Evolutionary conservation across 495 filamentous ascomycete genomes (phyloP).

Genomic region (Neurospora sp.): DNA sequence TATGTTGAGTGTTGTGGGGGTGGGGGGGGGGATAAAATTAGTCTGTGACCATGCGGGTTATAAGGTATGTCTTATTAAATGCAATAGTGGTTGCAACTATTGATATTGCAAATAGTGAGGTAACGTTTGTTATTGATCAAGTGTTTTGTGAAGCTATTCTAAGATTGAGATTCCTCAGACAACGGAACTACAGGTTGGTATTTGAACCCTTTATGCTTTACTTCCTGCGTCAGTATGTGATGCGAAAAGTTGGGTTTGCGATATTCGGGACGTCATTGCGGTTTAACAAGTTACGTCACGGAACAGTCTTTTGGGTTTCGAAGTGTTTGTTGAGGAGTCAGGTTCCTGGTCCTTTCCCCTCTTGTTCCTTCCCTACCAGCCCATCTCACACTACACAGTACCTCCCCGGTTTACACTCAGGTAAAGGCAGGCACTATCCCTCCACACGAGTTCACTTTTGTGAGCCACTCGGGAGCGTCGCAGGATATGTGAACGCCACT

Average conservation of each 20-base stretch:
- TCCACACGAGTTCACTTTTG: not conserved
- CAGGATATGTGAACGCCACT: not conserved
- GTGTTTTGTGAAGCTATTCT: not conserved
- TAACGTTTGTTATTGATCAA: not conserved
- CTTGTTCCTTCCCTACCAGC: not conserved
- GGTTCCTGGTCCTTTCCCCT: not conserved
- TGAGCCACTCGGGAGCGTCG: not conserved
- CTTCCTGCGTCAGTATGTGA: not conserved
- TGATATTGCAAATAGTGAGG: not conserved
- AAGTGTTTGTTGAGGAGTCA: not conserved
- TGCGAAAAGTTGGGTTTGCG: not conserved
- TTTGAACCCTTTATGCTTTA: not conserved
- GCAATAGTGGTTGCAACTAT: not conserved
- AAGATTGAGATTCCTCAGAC: not conserved
- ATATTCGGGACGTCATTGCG: not conserved
- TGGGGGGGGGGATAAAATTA: not conserved
- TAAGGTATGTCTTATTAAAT: not conserved
- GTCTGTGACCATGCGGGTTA: not conserved
- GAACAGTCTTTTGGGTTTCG: not conserved
- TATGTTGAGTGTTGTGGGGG: not conserved
- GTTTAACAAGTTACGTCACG: not conserved
- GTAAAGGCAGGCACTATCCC: not conserved
- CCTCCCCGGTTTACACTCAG: not conserved
- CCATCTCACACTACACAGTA: not conserved
- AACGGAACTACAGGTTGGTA: not conserved